These are phyloP conservation scores for Pseudogymnoascus sp. DNA, from an alignment of 2,329 filamentous ascomycete genomes.

Conservation along the genomic window DNA sequence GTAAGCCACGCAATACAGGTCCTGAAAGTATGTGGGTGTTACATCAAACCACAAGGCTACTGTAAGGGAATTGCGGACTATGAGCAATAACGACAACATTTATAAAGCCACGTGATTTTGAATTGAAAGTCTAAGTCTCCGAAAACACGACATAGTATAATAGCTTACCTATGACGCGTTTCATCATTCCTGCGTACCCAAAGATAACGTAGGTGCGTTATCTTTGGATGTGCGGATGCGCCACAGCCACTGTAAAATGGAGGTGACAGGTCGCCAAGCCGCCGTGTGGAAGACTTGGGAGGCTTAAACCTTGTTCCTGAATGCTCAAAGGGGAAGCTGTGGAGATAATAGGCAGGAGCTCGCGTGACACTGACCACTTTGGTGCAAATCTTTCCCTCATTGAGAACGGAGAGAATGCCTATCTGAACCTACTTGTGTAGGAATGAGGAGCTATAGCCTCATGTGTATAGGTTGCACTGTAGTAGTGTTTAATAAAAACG, in stretches of 20 bases:
- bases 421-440: not conserved
- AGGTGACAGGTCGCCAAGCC: not conserved
- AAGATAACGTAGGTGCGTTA: not conserved
- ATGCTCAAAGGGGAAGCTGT: not conserved
- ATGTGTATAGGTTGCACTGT: not conserved
- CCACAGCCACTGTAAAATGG: not conserved
- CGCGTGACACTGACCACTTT: not conserved
- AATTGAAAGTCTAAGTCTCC: too few species aligned
- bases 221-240: too few species aligned
- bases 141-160: not conserved
- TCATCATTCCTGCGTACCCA: not conserved
- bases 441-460: not conserved
- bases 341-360: not conserved
- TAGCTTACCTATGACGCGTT: not conserved
- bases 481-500: not conserved
- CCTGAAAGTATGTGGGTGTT: too few species aligned
- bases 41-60: too few species aligned
- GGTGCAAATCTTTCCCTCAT: not conserved
- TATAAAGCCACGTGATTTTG: too few species aligned
- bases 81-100: too few species aligned
- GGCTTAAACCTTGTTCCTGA: not conserved
- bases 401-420: not conserved
- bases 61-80: too few species aligned
- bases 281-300: too few species aligned
- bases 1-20: too few species aligned